Base-by-base conservation (phyloP, 768 basidiomycete species). In the Kwoniella pini region DNA sequence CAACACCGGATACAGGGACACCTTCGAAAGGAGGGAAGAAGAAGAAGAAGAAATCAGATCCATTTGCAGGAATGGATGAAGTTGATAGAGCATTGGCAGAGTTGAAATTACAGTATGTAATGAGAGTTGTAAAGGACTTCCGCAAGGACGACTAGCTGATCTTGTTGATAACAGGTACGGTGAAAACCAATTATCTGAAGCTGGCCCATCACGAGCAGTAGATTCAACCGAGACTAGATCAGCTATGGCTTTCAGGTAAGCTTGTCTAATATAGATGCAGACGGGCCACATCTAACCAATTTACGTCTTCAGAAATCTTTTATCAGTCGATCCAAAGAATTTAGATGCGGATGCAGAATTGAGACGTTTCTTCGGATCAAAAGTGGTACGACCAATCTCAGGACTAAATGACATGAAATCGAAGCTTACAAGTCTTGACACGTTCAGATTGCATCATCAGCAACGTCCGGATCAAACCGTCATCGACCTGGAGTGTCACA, bases 271-370 rank as follows among this genome's bases (percentile, higher is more conserved):
- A n/a, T n/a, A n/a, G n/a, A n/a, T n/a, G n/a, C n/a, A n/a, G n/a
- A n/a, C n/a, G n/a, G n/a, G n/a, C n/a, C n/a, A n/a, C n/a, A n/a
- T n/a, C n/a, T n/a, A n/a, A n/a, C n/a, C n/a, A n/a, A n/a, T 7
- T 39, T 56, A 22, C 10, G 40, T 43, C 12, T 7, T 2, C 31
- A 72, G 80, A 24, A 67, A 70, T 46, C 84, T 96, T 0, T 82
- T 95, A 19, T 81, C 89, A 0, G 87, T 95, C n/a, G 91, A 90
- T 0, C 81, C 87, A 1, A 81, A 87, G 39, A 83, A 91, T 68
- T 85, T 99, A 15, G 92, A 98, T 64, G 82, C 87, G 11, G 92
- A 95, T 60, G 88, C 88, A 0, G 96, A 99, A 74, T 84, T 98
- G 79, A 86, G 89, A 56, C 88, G 86, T 64, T 95, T 97, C 82